Evolutionary conservation across 106 monocot species (phyloP).

Genomic region (Acanthochlamys bracteata): DNA sequence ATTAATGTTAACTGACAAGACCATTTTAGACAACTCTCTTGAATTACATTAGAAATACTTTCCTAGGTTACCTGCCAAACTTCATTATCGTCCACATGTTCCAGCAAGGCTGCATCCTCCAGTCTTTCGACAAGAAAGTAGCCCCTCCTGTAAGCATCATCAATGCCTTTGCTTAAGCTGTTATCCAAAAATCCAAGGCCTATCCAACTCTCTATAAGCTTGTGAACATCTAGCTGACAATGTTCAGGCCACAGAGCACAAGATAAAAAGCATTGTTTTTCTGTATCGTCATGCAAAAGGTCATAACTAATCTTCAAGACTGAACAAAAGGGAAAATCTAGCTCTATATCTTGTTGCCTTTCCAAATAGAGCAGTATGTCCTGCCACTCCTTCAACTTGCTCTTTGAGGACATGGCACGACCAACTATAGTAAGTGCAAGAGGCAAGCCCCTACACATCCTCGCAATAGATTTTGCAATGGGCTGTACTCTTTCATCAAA

Average conservation of each 20-base stretch:
- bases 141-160: constrained; percentile 9
- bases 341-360: background rate
- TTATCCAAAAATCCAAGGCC: constrained; percentile 19
- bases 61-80: background rate
- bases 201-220: constrained; percentile 28
- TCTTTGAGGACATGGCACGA: constrained; percentile 19
- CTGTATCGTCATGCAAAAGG: background rate
- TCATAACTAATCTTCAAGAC: constrained; percentile 39
- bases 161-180: background rate
- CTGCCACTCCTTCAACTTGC: constrained; percentile 9
- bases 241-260: constrained; percentile 23
- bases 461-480: constrained; percentile 19
- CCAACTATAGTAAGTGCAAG: constrained; percentile 25
- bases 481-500: background rate
- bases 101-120: constrained; percentile 9
- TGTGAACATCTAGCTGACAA: background rate
- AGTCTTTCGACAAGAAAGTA: constrained; percentile 4
- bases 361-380: background rate
- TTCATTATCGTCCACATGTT: background rate
- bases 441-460: constrained; percentile 25
- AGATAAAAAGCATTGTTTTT: constrained; percentile 19
- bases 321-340: background rate
- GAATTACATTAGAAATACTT: no score
- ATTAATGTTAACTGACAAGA: no score
- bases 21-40: no score